phyloP scores from a whole-genome alignment of 257 asterid genomes.

The Cordia subcordata region DNA sequence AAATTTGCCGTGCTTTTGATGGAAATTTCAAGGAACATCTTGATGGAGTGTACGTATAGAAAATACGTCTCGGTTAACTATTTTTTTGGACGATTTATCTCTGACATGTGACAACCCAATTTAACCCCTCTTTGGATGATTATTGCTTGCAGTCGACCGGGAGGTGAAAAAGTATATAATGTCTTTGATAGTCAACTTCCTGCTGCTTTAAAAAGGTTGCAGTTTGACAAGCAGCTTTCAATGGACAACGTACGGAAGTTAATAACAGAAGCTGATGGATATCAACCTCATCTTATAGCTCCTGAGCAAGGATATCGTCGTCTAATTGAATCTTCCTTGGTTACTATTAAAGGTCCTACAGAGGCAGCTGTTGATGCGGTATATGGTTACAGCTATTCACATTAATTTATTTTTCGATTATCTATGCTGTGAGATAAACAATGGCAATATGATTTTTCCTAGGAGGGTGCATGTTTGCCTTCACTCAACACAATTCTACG shows the following conservation, averaged over 20 bases:
- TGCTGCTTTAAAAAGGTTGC: conserved; percentile 94
- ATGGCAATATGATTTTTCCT: neutral
- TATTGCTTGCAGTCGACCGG: conserved; percentile 73
- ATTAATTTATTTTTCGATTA: neutral
- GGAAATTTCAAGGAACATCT: conserved; percentile 98
- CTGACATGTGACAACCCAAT: conserved; percentile 4
- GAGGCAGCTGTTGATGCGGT: conserved; percentile 98
- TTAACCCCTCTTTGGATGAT: conserved; percentile 11
- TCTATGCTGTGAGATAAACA: neutral
- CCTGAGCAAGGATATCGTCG: conserved; percentile 99
- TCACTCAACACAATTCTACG: too few species aligned
- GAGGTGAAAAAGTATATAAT: conserved; percentile 92
- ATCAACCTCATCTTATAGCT: conserved; percentile 98
- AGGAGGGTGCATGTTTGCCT: neutral
- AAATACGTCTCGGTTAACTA: neutral
- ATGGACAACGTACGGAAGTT: conserved; percentile 96
- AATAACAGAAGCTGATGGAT: conserved; percentile 98
- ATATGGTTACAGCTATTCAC: conserved; percentile 2
- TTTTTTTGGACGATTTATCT: neutral
- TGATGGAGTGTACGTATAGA: conserved; percentile 76
- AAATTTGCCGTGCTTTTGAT: conserved; percentile 85
- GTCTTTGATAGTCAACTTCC: conserved; percentile 95
- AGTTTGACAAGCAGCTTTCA: conserved; percentile 97
- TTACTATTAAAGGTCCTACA: conserved; percentile 91
- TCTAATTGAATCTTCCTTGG: conserved; percentile 88